These are phyloP conservation scores for Rachicladosporium sp. DNA, from an alignment of 2,329 filamentous ascomycete species.

Conservation along the genomic window DNA sequence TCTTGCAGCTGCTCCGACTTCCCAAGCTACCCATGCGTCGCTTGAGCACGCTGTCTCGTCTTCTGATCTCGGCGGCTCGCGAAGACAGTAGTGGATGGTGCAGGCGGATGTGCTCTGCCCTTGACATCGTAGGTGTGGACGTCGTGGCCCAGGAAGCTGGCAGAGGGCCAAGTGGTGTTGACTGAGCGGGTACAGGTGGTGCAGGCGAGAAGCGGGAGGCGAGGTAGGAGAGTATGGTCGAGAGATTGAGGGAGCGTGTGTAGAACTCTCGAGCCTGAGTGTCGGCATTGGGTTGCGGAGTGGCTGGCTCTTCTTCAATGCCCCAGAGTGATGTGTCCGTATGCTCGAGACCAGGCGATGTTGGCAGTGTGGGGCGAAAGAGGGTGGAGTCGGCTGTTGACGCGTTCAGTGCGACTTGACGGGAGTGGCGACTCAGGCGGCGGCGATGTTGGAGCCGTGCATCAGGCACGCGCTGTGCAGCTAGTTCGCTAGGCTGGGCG, in stretches of 20 bases:
- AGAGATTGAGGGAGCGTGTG: conserved; percentile 84
- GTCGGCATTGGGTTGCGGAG: conserved; percentile 14
- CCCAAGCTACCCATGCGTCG: conserved; percentile 23
- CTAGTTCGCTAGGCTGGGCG: conserved; percentile 57
- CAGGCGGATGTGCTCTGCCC: conserved; percentile 73
- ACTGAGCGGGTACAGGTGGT: conserved; percentile 17
- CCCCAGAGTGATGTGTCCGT: conserved; percentile 51
- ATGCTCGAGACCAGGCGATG: conserved; percentile 17
- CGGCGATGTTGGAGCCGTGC: conserved; percentile 15
- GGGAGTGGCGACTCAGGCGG: conserved; percentile 1
- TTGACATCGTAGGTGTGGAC: conserved; percentile 53
- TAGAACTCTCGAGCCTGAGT: conserved; percentile 60
- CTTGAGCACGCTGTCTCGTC: conserved; percentile 27
- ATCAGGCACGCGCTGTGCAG: conserved; percentile 35
- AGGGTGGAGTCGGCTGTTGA: conserved; percentile 7
- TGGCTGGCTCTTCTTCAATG: conserved; percentile 48
- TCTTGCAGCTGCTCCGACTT: conserved; percentile 55
- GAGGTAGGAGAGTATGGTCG: conserved; percentile 82
- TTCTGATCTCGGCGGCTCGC: conserved; percentile 29
- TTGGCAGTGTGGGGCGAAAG: conserved; percentile 20
- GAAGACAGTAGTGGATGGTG: conserved; percentile 71
- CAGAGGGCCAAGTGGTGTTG: conserved; percentile 12
- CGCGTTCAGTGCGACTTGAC: neutral
- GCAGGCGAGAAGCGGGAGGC: conserved; percentile 57
- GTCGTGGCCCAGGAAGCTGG: conserved; percentile 23